Base-by-base conservation (phyloP, 352 stramenopile genomes). In the Poterioochromonas sp. region DNA sequence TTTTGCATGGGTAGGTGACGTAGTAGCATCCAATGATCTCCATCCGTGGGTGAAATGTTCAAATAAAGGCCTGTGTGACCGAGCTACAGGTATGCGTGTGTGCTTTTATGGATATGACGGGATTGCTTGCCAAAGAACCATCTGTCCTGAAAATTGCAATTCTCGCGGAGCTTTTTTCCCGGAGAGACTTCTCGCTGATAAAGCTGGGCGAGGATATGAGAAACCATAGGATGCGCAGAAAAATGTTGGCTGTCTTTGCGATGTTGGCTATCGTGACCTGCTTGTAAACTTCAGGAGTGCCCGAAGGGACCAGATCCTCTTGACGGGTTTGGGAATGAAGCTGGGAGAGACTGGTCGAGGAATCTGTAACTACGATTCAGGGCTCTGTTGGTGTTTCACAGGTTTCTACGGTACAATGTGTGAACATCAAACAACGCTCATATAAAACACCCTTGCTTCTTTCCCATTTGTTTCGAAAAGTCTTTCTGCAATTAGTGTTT, bases 91-190 rank as follows among this genome's bases (percentile, higher is more conserved):
- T 44, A 82, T 86, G 35, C 86, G 82, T 74, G 78, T 77, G 18
- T 86, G 84, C 79, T 89, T 88, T 73, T 81, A 85, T 76, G 85
- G 85, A 47, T 90, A 90, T 82, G 86, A 89, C 70, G 86, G 85
- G 74, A 85, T 89, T 60, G 85, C 86, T 70, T 98, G 94, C 85
- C 85, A 93, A 58, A 92, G 94, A 81, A 91, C 89, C 0, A 82
- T 92, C 71, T 97, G 93, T 82, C 91, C 91, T 26, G 95, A 95
- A 83, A 85, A 92, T 82, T 97, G 93, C 86, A 95, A 92, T 83
- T 79, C 79, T 78, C 91, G 89, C 78, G 93, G 92, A 65, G 88
- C 95, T 78, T 97, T 92, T 83, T 84, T 94, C 68, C 93, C 90
- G 32, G 86, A 96, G 34, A 83, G 83, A 73, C 84, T 86, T 0